Conservation (phyloP, 2,329 filamentous ascomycete species). For the Trichoderma lentiforme region DNA sequence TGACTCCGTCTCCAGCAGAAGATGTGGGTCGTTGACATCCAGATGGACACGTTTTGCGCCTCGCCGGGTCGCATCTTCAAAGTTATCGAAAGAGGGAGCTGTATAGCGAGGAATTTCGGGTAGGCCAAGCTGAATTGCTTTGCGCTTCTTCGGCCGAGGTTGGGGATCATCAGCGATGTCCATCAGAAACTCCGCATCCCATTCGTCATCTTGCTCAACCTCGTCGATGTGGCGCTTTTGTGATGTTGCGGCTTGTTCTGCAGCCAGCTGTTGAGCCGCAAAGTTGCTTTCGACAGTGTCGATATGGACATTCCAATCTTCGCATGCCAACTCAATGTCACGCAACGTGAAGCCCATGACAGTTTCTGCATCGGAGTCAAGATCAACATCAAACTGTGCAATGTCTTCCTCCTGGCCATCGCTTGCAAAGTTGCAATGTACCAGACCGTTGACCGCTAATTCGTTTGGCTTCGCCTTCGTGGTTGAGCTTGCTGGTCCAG, state of each 20-base stretch:
- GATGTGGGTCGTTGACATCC: conserved; percentile 82
- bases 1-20: conserved; percentile 76
- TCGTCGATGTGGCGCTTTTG: conserved; percentile 32
- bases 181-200: conserved; percentile 59
- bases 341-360: conserved; percentile 73
- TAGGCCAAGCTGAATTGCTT: conserved; percentile 56
- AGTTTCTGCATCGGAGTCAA: conserved; percentile 58
- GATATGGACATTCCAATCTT: conserved; percentile 74
- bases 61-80: conserved; percentile 67
- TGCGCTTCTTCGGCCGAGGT: conserved; percentile 64
- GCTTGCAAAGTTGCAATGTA: conserved; percentile 43
- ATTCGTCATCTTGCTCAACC: conserved; percentile 55
- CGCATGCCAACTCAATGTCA: conserved; percentile 80
- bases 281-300: conserved; percentile 43
- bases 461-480: conserved; percentile 58
- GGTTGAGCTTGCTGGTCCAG: conserved; percentile 51
- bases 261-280: conserved; percentile 30
- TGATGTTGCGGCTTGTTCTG: conserved; percentile 32
- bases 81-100: conserved; percentile 75
- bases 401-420: conserved; percentile 34
- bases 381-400: conserved; percentile 46
- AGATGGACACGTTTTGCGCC: conserved; percentile 76
- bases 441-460: conserved; percentile 46
- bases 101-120: conserved; percentile 57
- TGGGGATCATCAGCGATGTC: conserved; percentile 45